Evolutionary conservation across 305 asterid genomes (phyloP).

Genomic region (Fraxinus nigra): DNA sequence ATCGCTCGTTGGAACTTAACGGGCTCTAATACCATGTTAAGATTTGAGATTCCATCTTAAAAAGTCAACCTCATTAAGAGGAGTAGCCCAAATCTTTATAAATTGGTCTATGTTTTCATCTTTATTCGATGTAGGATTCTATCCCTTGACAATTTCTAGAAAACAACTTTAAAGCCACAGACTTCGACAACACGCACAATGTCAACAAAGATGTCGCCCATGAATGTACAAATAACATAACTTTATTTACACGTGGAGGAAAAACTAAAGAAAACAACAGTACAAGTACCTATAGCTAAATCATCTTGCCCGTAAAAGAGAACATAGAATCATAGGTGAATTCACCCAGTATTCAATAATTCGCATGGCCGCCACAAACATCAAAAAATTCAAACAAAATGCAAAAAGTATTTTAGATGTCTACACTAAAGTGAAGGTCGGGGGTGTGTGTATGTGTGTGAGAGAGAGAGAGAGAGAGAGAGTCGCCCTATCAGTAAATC

Average conservation of each 20-base stretch:
- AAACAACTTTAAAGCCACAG: background rate
- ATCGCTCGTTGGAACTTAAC: too few species aligned
- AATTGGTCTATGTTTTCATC: too few species aligned
- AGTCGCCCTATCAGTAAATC: background rate
- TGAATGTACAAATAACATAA: background rate
- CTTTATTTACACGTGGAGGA: background rate
- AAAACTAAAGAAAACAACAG: background rate
- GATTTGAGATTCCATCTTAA: too few species aligned
- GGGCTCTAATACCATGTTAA: too few species aligned
- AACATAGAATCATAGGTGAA: background rate
- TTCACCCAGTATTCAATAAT: background rate
- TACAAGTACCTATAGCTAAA: background rate
- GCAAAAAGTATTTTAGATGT: background rate
- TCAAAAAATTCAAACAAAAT: background rate
- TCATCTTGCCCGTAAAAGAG: background rate
- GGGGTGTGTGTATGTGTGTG: too few species aligned
- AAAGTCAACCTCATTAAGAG: too few species aligned
- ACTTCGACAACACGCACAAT: background rate
- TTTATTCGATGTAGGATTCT: too few species aligned
- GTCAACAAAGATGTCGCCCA: background rate
- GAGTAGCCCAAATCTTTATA: too few species aligned
- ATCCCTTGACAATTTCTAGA: background rate
- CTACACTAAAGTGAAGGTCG: background rate
- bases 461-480: background rate
- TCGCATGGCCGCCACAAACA: background rate